Evolutionary conservation across 2,329 filamentous ascomycete species (phyloP).

Genomic region (Calcarisporium arbuscula): DNA sequence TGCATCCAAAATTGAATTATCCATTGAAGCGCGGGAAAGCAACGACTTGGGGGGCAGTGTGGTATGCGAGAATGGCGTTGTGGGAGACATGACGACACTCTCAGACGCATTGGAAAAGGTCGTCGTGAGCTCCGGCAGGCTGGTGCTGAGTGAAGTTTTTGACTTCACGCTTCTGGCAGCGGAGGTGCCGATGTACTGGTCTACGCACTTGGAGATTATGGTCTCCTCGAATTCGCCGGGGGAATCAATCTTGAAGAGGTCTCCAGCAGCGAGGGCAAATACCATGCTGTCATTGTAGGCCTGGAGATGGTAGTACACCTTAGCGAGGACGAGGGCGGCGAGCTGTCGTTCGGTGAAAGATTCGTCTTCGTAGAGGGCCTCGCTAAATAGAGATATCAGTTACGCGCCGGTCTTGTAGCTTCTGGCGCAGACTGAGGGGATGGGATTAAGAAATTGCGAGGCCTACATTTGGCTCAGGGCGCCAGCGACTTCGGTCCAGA

Average conservation of each 20-base stretch:
- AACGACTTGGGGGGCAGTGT: constrained; percentile 90
- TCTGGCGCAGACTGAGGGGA: constrained; percentile 1
- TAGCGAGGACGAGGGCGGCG: constrained; percentile 88
- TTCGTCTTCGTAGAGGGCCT: constrained; percentile 96
- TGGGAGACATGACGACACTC: constrained; percentile 73
- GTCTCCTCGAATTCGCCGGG: constrained; percentile 97
- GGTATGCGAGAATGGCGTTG: constrained; percentile 91
- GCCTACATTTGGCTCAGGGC: constrained; percentile 85
- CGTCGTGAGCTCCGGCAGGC: constrained; percentile 66
- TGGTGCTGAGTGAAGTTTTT: constrained; percentile 34
- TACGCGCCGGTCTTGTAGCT: constrained; percentile 7
- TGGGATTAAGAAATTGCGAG: constrained; percentile 2
- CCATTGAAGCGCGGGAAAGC: constrained; percentile 72
- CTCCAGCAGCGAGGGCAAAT: constrained; percentile 89
- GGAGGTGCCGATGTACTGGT: constrained; percentile 85
- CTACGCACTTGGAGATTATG: constrained; percentile 96
- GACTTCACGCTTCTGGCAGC: constrained; percentile 43
- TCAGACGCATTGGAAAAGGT: constrained; percentile 69
- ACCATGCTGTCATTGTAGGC: constrained; percentile 99
- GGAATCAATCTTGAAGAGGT: constrained; percentile 87
- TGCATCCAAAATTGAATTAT: constrained; percentile 56
- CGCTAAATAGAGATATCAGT: constrained; percentile 48
- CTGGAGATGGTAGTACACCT: constrained; percentile 98
- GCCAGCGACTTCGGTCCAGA: constrained; percentile 96
- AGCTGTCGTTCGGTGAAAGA: constrained; percentile 89